phyloP scores from a whole-genome alignment of 1,139 yeast genomes.

The Kluyveromyces sp. region DNA sequence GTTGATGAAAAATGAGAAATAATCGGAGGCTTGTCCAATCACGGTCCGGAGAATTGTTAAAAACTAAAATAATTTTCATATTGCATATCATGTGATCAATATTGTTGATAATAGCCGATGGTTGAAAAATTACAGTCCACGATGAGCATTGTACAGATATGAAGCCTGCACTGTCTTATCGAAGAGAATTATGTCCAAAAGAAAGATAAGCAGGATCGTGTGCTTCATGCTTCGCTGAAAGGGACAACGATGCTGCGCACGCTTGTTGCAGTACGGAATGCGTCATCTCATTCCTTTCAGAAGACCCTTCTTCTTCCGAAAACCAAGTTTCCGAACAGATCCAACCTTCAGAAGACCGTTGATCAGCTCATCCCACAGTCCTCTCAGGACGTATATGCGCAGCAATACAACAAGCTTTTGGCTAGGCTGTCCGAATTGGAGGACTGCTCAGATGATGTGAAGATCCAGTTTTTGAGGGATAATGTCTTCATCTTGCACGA shows the following conservation, averaged over 20 bases:
- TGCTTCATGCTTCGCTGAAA: no score
- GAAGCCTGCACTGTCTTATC: background rate
- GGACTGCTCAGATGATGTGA: constrained; percentile 10
- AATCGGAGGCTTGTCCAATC: background rate
- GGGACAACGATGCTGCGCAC: constrained; percentile 1
- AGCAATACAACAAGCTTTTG: constrained; percentile 28
- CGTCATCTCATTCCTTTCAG: constrained; percentile 36
- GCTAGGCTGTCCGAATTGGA: constrained; percentile 10
- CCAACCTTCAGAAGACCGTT: constrained; percentile 34
- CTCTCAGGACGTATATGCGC: constrained; percentile 33
- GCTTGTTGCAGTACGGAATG: constrained; percentile 1
- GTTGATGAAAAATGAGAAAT: background rate
- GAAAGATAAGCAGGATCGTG: no score
- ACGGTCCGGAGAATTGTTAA: background rate
- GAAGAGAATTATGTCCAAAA: no score
- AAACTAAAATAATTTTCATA: constrained; percentile 2
- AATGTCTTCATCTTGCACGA: constrained; percentile 72
- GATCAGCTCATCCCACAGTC: constrained; percentile 34
- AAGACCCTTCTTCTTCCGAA: constrained; percentile 46
- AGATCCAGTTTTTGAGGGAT: constrained; percentile 21
- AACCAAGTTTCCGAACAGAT: constrained; percentile 46
- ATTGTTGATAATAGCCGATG: background rate
- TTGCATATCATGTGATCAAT: background rate
- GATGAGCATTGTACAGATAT: background rate
- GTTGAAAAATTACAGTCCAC: background rate